phyloP scores from a whole-genome alignment of 1,139 yeast genomes.

The Debaryomyces robertsiae region DNA sequence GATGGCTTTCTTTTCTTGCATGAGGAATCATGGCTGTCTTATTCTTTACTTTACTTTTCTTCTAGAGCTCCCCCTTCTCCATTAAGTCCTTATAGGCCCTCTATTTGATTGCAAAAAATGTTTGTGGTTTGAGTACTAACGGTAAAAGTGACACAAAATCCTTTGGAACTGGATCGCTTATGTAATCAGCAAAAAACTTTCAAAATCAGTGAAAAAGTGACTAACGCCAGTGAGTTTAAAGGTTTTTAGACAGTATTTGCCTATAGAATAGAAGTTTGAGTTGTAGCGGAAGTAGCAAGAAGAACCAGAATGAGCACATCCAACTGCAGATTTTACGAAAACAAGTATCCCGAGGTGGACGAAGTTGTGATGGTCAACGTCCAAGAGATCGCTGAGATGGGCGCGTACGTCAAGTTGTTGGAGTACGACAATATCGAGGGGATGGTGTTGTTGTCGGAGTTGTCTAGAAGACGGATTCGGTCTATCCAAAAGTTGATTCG shows the following conservation, averaged over 20 bases:
- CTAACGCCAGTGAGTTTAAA: slow-evolving; percentile 3
- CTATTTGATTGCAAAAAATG: slow-evolving; percentile 11
- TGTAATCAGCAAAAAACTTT: slow-evolving; percentile 4
- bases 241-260: slow-evolving; percentile 1
- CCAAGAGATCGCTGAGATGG: slow-evolving; percentile 98
- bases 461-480: slow-evolving; percentile 98
- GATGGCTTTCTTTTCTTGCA: neutral
- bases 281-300: neutral
- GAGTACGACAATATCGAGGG: slow-evolving; percentile 99
- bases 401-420: slow-evolving; percentile 90
- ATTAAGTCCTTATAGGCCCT: too few relatives aligned
- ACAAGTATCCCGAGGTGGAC: slow-evolving; percentile 98
- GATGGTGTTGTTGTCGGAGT: slow-evolving; percentile 93
- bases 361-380: slow-evolving; percentile 99
- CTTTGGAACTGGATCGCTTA: neutral
- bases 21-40: slow-evolving; percentile 1
- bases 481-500: slow-evolving; percentile 96
- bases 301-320: slow-evolving; percentile 68
- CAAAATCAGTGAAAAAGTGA: slow-evolving; percentile 7
- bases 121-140: slow-evolving; percentile 10
- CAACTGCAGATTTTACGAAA: slow-evolving; percentile 95
- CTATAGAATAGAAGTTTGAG: slow-evolving; percentile 2
- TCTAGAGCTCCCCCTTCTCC: too few relatives aligned
- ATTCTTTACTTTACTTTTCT: neutral
- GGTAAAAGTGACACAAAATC: slow-evolving; percentile 8